Conservation (phyloP, 2,329 filamentous ascomycete genomes). For the Stagonosporopsis tanaceti region DNA sequence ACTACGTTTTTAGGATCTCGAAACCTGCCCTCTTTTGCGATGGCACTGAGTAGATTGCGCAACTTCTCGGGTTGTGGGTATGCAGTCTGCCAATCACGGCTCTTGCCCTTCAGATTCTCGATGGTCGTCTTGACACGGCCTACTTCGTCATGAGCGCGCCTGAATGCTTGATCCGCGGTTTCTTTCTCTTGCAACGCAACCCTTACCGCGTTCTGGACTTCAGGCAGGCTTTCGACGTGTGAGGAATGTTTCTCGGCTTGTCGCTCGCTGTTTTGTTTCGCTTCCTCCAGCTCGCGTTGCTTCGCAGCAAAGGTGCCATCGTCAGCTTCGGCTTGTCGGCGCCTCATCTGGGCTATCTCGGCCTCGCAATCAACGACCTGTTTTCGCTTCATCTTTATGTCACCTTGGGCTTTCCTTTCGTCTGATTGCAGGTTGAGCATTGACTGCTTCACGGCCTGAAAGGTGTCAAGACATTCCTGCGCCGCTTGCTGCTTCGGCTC, state of each 20-base stretch:
- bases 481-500: constrained; percentile 58
- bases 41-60: constrained; percentile 69
- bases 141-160: constrained; percentile 58
- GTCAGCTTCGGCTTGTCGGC: constrained; percentile 67
- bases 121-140: constrained; percentile 61
- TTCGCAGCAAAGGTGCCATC: constrained; percentile 74
- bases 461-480: constrained; percentile 60
- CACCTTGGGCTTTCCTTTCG: constrained; percentile 70
- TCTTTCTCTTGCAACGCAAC: constrained; percentile 37
- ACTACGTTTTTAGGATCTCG: constrained; percentile 68
- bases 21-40: constrained; percentile 75
- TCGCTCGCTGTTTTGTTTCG: constrained; percentile 59
- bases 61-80: constrained; percentile 67
- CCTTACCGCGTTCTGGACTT: constrained; percentile 48
- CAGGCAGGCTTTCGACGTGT: constrained; percentile 49
- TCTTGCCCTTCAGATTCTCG: constrained; percentile 60
- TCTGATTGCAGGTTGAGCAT: constrained; percentile 62
- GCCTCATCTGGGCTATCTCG: constrained; percentile 64
- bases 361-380: constrained; percentile 53
- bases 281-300: constrained; percentile 65
- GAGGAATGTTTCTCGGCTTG: constrained; percentile 54
- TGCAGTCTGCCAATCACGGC: constrained; percentile 67
- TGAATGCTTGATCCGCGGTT: constrained; percentile 33
- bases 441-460: constrained; percentile 62
- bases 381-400: constrained; percentile 62